Evolutionary conservation across 1,139 yeast genomes (phyloP), one percentile per base, ranked within the genome.

Genomic region (Protomyces arabidopsidicola): DNA sequence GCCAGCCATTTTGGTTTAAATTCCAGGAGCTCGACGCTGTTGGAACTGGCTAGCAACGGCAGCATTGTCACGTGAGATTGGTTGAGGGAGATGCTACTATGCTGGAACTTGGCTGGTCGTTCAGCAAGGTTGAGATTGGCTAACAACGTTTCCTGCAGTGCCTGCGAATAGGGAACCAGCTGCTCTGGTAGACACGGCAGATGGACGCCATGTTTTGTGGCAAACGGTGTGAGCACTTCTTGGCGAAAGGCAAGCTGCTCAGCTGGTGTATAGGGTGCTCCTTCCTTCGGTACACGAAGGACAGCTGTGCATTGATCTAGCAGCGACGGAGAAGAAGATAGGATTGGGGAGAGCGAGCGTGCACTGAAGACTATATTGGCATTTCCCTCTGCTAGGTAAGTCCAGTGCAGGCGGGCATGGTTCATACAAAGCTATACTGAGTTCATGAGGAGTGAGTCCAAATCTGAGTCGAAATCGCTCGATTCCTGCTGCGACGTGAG

Each of bases 1-100:
- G 66, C 39, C 6, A 79, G 72, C 82, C 82, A 80, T 67, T 80
- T 80, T 0, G 83, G 83, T 68, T 80, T 80, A 65, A 79, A 72
- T 62, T 79, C 80, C 2, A 77, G 35, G 34, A 59, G 53, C 38
- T 34, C 22, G 4, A 10, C 48, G 8, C 18, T 5, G 18, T 4
- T 14, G 10, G 55, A 24, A 6, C 14, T 27, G 14, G n/a, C n/a
- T 1, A 58, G 52, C 9, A 16, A 42, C 14, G 55, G 62, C 34
- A 58, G 16, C 12, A 58, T 12, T 14, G 52, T 27, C 10, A 35
- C 56, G 12, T 52, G 45, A 9, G 27, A 10, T 42, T 24, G 42
- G 2, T 18, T 27, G 12, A 27, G 38, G 35, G 51, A 42, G 24
- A 57, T 14, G 14, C 31, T 36, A 24, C 56, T 52, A 24, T 31